Conservation (phyloP, 805 yeast species). For the Lipomyces japonicus region DNA sequence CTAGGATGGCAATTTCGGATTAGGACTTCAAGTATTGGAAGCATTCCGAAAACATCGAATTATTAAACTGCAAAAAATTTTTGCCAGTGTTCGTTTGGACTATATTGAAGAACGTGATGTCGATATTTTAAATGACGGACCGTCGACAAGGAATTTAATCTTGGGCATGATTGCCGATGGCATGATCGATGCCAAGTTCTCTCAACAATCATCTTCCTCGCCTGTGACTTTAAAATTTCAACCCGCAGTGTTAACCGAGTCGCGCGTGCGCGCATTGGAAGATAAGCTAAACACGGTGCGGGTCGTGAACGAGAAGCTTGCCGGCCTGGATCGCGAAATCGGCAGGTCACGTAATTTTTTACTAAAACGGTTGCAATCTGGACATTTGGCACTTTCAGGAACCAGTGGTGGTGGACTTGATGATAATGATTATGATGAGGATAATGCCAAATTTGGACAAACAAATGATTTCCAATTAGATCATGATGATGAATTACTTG, state of each 20-base stretch:
- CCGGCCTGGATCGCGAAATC: slow-evolving; percentile 13
- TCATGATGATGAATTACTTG: slow-evolving; percentile 4
- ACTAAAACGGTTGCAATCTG: not conserved
- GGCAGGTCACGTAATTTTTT: slow-evolving; percentile 24
- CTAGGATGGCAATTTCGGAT: slow-evolving; percentile 20
- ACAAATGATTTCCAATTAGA: not conserved
- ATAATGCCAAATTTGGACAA: not conserved
- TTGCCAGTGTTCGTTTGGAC: slow-evolving; percentile 17
- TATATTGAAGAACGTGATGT: slow-evolving; percentile 12
- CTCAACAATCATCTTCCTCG: slow-evolving; percentile 6
- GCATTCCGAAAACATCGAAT: slow-evolving; percentile 24
- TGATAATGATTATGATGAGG: no score
- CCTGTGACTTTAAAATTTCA: slow-evolving; percentile 6
- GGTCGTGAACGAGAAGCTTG: slow-evolving; percentile 14
- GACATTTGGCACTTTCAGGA: not conserved
- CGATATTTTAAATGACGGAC: slow-evolving; percentile 17
- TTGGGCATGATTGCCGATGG: slow-evolving; percentile 14
- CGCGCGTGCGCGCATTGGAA: slow-evolving; percentile 11
- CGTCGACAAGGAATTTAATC: slow-evolving; percentile 6
- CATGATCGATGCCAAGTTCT: slow-evolving; percentile 11
- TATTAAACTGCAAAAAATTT: slow-evolving; percentile 10
- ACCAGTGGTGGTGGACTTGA: not conserved
- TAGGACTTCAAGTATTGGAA: slow-evolving; percentile 11
- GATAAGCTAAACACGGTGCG: slow-evolving; percentile 7
- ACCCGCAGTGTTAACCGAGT: slow-evolving; percentile 2